Conservation (phyloP, 2,329 filamentous ascomycete genomes). For the Ophiostoma sp. region DNA sequence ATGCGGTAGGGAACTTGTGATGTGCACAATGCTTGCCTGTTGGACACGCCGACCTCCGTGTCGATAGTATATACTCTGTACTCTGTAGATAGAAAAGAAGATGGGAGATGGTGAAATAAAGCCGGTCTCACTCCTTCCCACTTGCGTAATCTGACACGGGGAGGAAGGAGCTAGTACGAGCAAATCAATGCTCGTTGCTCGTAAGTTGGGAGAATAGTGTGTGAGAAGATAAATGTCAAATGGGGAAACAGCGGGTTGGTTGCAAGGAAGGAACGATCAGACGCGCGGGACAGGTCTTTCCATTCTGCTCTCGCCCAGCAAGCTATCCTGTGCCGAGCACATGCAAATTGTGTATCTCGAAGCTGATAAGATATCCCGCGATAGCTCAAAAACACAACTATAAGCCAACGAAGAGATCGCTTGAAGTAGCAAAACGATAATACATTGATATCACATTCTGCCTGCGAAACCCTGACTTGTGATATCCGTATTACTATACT, state of each 20-base stretch:
- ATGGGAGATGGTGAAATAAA: too few species aligned
- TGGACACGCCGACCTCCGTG: background rate
- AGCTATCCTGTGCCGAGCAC: background rate
- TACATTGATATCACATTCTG: background rate
- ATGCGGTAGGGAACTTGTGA: background rate
- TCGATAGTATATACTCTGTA: too few species aligned
- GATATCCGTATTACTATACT: too few species aligned
- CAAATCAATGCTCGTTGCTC: background rate
- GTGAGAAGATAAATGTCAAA: background rate
- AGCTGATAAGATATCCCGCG: background rate
- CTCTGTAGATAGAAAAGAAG: too few species aligned
- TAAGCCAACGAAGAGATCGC: background rate
- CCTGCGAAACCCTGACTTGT: background rate
- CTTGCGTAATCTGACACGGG: background rate
- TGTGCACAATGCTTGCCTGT: background rate
- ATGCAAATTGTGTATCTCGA: background rate
- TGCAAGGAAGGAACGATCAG: background rate
- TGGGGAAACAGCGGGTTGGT: background rate
- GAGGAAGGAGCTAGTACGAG: background rate
- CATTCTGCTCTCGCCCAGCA: background rate
- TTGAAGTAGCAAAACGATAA: background rate
- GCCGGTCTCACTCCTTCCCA: background rate
- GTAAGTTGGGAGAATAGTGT: background rate
- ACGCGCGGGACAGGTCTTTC: background rate
- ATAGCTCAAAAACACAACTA: background rate